Conservation (phyloP, 331 rosid species). For the Phaseolus coccineus region DNA sequence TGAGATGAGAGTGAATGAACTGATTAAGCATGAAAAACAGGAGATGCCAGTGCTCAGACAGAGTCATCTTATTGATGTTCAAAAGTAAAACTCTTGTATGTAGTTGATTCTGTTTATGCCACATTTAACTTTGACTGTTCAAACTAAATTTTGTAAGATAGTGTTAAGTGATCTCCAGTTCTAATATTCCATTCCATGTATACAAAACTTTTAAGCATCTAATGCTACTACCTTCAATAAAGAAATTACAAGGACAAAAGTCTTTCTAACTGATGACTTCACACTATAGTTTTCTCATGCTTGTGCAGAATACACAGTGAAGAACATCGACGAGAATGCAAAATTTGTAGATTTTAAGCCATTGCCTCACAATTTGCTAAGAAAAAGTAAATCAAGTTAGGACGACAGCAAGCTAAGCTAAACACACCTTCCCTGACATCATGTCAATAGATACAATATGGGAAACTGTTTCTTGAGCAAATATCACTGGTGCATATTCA, state of each 20-base stretch:
- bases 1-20: not conserved
- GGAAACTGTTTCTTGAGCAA: conserved; percentile 98
- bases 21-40: not conserved
- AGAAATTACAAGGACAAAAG: conserved; percentile 7
- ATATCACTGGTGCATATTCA: conserved; percentile 98
- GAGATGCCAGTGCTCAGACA: not conserved
- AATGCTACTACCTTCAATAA: conserved; percentile 7
- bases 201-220: conserved; percentile 2
- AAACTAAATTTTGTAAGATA: conserved; percentile 9
- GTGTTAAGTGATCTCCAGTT: not conserved
- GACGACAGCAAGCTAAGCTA: conserved; percentile 34
- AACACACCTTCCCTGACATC: conserved; percentile 98
- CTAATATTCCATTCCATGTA: not conserved
- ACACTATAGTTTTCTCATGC: conserved; percentile 21
- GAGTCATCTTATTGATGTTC: conserved; percentile 27
- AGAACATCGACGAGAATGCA: conserved; percentile 24
- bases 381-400: not conserved
- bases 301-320: not conserved
- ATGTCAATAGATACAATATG: conserved; percentile 98
- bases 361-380: conserved; percentile 1
- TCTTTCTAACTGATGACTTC: conserved; percentile 18
- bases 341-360: conserved; percentile 14
- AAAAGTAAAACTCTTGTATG: not conserved
- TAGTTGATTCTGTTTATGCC: conserved; percentile 31
- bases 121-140: conserved; percentile 26